Base-by-base conservation (phyloP, 805 yeast species). In the Barnettozyma californica region DNA sequence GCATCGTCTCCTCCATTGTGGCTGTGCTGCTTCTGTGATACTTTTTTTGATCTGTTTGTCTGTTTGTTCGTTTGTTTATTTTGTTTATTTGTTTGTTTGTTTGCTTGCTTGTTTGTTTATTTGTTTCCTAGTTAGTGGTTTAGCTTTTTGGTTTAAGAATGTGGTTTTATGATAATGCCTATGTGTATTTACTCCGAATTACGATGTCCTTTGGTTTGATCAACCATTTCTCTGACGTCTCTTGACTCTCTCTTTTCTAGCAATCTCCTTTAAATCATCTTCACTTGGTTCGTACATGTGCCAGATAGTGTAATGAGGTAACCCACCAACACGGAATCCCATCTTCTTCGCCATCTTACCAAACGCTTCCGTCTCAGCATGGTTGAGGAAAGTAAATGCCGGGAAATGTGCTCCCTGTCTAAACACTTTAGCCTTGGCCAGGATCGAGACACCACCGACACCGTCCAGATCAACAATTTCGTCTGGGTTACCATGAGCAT, bases 221-320 rank as follows among this genome's bases (percentile, higher is more conserved):
- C 21, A 21, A 27, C 31, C 19, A 20, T 44, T 42, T 45, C 46
- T 46, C 49, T 58, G 63, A 51, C 81, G 73, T 67, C 87, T 76
- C 65, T 77, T 80, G 57, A 75, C 77, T 56, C 90, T 73, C 65
- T 86, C 95, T 64, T 79, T 71, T 56, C 72, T 73, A 2, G 88
- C 84, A 46, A 87, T 85, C 56, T 81, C 80, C 55, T 75, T 72
- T 54, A 87, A 70, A 67, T 87, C 95, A 60, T 87, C 92, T 64
- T 84, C 91, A 68, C 91, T 84, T 14, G 95, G 95, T 61, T 87
- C 95, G 63, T 84, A 87, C 43, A 89, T 85, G 65, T 88, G 96
- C 96, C 96, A 88, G 39, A 88, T 71, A 0, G 91, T 87, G 65
- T 88, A 89, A 68, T 89, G 91, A 5, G 96, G 96, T 54, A 89